A percentile compares a stretch with the other conserved stretches of the same genome.
Evolutionary conservation across 208 protist species (phyloP).

Genomic region (Leishmania mexicana): DNA sequence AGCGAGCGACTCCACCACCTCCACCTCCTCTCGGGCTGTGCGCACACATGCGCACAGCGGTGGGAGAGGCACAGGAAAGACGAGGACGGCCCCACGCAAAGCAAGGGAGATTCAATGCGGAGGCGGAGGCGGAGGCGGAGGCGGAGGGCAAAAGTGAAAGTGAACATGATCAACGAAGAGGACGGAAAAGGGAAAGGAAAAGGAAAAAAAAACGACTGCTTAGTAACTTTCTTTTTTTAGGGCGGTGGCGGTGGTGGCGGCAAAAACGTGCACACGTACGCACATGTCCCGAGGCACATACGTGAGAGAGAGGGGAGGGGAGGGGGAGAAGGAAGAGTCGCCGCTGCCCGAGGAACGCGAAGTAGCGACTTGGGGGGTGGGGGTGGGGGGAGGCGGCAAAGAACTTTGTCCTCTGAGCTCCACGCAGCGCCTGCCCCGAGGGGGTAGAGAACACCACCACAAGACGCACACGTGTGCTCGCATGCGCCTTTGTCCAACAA

Average conservation of each 20-base stretch:
- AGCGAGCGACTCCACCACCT: background rate
- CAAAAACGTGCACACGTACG: background rate
- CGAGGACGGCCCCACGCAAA: background rate
- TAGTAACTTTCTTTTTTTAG: too few species aligned
- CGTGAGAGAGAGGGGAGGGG: background rate
- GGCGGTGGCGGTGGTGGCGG: too few species aligned
- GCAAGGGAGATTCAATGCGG: background rate
- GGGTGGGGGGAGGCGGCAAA: background rate
- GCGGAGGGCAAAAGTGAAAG: background rate
- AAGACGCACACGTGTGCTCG: background rate
- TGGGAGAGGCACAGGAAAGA: background rate
- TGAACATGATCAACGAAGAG: background rate
- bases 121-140: background rate
- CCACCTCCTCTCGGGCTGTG: background rate
- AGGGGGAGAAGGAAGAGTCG: constrained; percentile 15
- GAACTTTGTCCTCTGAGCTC: background rate
- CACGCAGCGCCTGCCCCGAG: background rate
- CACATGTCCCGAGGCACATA: background rate
- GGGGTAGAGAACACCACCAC: background rate
- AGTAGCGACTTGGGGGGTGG: too few species aligned
- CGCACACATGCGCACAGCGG: background rate
- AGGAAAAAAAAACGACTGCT: too few species aligned
- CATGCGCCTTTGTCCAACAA: background rate
- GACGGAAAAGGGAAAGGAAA: background rate
- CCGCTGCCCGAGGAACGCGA: background rate